Conservation (phyloP, 306 rosid species). For the Dryas alaskensis region DNA sequence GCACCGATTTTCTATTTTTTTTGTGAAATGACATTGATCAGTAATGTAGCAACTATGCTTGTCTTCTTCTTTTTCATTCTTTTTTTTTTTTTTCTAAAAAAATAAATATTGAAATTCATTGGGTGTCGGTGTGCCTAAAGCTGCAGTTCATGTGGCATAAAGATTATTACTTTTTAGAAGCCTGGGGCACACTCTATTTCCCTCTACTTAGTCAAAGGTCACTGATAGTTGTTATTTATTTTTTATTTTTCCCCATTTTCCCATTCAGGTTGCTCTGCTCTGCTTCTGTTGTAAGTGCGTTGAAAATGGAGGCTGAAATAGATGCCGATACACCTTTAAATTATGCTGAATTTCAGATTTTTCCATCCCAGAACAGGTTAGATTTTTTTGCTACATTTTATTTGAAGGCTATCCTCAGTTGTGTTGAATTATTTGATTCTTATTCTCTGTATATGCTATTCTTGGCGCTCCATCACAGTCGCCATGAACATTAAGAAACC, state of each 20-base stretch:
- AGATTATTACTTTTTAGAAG: not conserved
- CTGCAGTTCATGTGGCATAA: not conserved
- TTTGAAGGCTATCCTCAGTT: not conserved
- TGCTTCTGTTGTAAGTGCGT: conserved; percentile 27
- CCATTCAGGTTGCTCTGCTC: conserved; percentile 29
- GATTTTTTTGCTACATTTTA: not conserved
- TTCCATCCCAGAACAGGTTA: conserved; percentile 70
- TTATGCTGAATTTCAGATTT: conserved; percentile 65
- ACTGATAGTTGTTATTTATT: not conserved
- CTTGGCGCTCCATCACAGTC: not conserved
- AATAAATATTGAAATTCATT: not conserved
- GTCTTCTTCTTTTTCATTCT: not conserved
- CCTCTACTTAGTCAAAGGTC: not conserved
- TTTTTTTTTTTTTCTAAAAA: not conserved
- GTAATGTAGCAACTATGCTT: not conserved
- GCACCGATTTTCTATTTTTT: not conserved
- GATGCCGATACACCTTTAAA: conserved; percentile 54
- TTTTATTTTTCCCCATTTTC: not conserved
- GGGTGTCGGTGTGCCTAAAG: conserved; percentile 2
- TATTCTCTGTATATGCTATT: not conserved
- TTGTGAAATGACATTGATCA: too few species aligned
- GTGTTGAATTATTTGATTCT: not conserved
- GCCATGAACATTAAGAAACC: too few species aligned
- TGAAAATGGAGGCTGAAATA: conserved; percentile 56
- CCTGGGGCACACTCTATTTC: not conserved